Conservation (phyloP, 2,329 filamentous ascomycete species). For the Chaetomium globosum region DNA sequence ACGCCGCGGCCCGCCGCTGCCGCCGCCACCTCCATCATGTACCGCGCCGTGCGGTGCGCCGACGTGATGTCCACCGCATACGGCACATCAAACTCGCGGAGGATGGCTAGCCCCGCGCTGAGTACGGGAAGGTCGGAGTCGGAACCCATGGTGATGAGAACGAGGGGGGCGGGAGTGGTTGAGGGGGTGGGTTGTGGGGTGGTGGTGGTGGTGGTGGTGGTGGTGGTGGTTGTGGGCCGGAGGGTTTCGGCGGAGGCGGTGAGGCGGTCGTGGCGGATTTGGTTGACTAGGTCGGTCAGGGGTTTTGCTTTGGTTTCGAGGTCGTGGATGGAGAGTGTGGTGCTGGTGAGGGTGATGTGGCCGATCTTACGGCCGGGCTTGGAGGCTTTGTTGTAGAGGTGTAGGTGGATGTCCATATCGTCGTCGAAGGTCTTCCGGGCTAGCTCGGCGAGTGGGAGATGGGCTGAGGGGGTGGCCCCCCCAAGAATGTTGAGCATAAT, state of each 20-base stretch:
- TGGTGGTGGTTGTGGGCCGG: constrained; percentile 39
- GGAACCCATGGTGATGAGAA: constrained; percentile 82
- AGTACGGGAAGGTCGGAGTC: constrained; percentile 75
- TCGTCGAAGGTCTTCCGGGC: constrained; percentile 49
- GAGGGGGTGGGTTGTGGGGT: constrained; percentile 8
- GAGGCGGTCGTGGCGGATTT: constrained; percentile 59
- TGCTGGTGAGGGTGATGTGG: constrained; percentile 80
- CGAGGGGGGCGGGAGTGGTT: constrained; percentile 51
- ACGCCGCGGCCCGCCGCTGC: constrained; percentile 66
- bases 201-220: constrained; percentile 37
- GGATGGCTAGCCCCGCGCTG: constrained; percentile 64
- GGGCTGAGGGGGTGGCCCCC: constrained; percentile 65
- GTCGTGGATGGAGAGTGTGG: constrained; percentile 64
- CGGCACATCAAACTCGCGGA: constrained; percentile 70
- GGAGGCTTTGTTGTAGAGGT: constrained; percentile 89
- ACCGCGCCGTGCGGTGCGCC: constrained; percentile 72
- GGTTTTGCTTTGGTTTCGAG: constrained; percentile 62
- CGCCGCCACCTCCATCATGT: constrained; percentile 69
- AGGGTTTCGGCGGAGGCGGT: constrained; percentile 45
- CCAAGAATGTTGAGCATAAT: constrained; percentile 85
- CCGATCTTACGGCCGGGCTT: constrained; percentile 93
- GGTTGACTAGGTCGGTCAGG: constrained; percentile 67
- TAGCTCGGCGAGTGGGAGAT: constrained; percentile 54
- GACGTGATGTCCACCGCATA: constrained; percentile 76
- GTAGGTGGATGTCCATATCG: constrained; percentile 62